Percentiles rank a stretch among this genome's conserved stretches.
These are phyloP conservation scores for Chrysanthemum lavandulifolium DNA, from an alignment of 129 eudicot species.

Conservation along the genomic window DNA sequence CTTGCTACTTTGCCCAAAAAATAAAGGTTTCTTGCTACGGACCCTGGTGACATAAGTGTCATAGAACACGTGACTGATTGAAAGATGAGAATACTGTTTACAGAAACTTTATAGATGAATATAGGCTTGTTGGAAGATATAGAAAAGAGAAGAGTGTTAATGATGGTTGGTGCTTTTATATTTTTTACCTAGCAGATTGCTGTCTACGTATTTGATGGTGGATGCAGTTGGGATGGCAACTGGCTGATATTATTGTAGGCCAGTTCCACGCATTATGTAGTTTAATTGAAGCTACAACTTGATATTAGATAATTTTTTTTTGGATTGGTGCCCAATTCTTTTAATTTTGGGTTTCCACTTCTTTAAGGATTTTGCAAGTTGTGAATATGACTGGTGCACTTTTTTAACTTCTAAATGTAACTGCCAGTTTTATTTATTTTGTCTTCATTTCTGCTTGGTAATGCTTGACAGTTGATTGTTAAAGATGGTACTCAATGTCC, in stretches of 20 bases:
- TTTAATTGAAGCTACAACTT: conserved; percentile 8
- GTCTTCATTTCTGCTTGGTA: too few relatives aligned
- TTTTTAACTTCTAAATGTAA: conserved; percentile 14
- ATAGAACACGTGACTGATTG: too few relatives aligned
- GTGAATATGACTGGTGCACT: not conserved
- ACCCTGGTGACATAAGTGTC: too few relatives aligned
- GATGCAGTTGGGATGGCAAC: not conserved
- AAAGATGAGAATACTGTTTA: not conserved
- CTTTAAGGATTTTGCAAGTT: not conserved
- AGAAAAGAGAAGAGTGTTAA: conserved; percentile 5
- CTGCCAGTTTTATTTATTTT: too few relatives aligned
- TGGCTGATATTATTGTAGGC: conserved; percentile 14
- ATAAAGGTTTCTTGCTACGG: too few relatives aligned
- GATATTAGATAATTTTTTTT: not conserved
- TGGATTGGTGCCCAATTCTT: conserved; percentile 16
- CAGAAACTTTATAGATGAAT: conserved; percentile 6
- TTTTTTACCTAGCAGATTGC: conserved; percentile 32
- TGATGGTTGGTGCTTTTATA: conserved; percentile 26
- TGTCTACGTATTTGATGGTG: conserved; percentile 2
- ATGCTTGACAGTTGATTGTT: too few relatives aligned
- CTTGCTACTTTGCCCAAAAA: too few relatives aligned
- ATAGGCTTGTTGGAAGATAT: conserved; percentile 9
- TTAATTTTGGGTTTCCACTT: conserved; percentile 17
- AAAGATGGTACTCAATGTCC: too few relatives aligned
- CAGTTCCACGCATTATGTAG: conserved; percentile 1